A percentile compares a stretch with the other conserved stretches of the same genome.
phyloP scores from a whole-genome alignment of 73 alveolate genomes.

The Paramecium biaurelia region DNA sequence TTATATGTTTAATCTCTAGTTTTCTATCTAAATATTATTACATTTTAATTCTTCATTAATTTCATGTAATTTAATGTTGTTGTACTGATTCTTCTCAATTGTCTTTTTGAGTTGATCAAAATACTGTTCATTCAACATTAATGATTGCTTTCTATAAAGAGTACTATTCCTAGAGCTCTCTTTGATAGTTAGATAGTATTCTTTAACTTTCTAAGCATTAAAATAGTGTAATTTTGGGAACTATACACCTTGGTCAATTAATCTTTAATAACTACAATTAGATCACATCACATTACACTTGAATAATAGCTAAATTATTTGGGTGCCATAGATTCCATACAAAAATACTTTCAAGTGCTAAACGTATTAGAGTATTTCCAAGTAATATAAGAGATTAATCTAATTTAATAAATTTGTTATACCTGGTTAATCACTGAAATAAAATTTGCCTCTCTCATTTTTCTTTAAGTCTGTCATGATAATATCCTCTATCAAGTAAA shows the following conservation, averaged over 20 bases:
- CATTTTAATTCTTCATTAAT: background rate
- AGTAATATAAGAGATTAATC: background rate
- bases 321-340: conserved; percentile 48
- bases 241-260: background rate
- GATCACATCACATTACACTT: background rate
- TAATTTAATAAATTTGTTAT: background rate
- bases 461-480: background rate
- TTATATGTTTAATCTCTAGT: background rate
- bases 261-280: background rate
- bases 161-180: background rate
- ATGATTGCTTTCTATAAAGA: background rate
- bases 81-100: background rate
- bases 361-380: background rate
- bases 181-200: conserved; percentile 9
- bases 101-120: background rate
- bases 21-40: background rate
- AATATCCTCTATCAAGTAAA: background rate
- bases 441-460: conserved; percentile 9
- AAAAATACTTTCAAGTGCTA: conserved; percentile 14
- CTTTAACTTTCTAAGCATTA: conserved; percentile 24
- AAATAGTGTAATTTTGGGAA: conserved; percentile 42
- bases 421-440: conserved; percentile 17
- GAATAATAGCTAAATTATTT: background rate
- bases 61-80: background rate
- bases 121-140: background rate